Base-by-base conservation (phyloP, 345 rosid genomes). In the Eutrema heterophyllum region DNA sequence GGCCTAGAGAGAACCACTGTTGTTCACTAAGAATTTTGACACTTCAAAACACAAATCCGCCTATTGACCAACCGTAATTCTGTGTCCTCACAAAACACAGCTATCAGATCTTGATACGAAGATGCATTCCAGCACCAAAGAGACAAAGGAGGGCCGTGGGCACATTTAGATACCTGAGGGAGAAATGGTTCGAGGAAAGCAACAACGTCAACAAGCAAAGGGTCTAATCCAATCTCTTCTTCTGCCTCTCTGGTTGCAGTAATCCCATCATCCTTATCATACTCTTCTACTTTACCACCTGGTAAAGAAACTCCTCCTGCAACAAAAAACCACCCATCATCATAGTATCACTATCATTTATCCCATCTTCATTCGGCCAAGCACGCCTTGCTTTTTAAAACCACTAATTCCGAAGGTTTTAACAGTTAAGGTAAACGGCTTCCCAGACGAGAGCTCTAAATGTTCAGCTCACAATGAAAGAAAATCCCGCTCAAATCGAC, bases 271-370 rank as follows among this genome's bases (percentile, higher is more conserved):
- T 84, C 83, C 78, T 78, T 79, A 70, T 85, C 87, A 62, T 71
- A 71, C 75, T 89, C 91, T 27, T 89, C 91, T 18, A 82, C 81
- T 77, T 87, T 86, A 58, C 91, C 88, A 45, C 89, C 91, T 12
- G 89, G 91, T 56, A 89, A 83, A 73, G 88, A 84, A 80, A 89
- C 85, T 79, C 86, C 91, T 61, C 88, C 91, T 89, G 78, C 72
- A 79, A 67, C 60, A 60, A 2, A 15, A 64, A 27, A 30, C 53
- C 70, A 74, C 27, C n/a, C 60, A 58, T 26, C 74, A 53, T 40
- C 39, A 27, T 41, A 38, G 5, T 14, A 71, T 46, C 74, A 57
- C 43, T 57, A 32, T 21, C 51, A 41, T 11, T 12, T n/a, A 29
- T 39, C 64, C 13, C 40, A 58, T 49, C 44, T 43, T 29, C 16